Evolutionary conservation across 2,329 filamentous ascomycete genomes (phyloP).

Genomic region (Alternaria sp.): DNA sequence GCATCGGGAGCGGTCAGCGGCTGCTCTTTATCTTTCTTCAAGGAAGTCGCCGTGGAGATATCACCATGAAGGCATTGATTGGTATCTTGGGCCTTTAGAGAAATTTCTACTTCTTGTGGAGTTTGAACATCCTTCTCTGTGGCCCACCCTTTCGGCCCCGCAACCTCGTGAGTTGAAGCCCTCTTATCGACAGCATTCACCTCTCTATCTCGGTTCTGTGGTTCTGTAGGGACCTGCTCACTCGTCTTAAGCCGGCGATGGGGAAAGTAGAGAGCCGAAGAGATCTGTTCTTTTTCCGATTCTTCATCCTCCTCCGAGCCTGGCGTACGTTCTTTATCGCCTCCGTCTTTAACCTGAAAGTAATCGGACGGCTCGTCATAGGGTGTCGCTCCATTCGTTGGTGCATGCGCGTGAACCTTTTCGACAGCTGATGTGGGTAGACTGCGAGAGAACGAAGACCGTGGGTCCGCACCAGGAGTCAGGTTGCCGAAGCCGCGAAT

Average conservation of each 20-base stretch:
- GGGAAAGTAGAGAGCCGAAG: constrained; percentile 82
- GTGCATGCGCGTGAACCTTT: constrained; percentile 33
- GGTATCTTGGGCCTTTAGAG: constrained; percentile 65
- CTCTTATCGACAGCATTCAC: constrained; percentile 32
- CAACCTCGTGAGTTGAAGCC: constrained; percentile 35
- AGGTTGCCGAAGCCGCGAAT: constrained; percentile 62
- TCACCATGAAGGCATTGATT: constrained; percentile 67
- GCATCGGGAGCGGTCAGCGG: constrained; percentile 42
- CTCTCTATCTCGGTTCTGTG: constrained; percentile 34
- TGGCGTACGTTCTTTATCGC: constrained; percentile 32
- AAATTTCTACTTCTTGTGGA: constrained; percentile 66
- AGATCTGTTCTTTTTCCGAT: constrained; percentile 83
- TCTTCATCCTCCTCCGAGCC: constrained; percentile 57
- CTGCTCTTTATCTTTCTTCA: constrained; percentile 48
- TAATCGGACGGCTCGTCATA: constrained; percentile 34
- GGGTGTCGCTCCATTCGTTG: constrained; percentile 21
- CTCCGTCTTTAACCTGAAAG: constrained; percentile 31
- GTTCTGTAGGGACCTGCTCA: constrained; percentile 41
- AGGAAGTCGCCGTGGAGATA: constrained; percentile 51
- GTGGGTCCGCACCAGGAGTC: constrained; percentile 54
- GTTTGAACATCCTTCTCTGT: constrained; percentile 40
- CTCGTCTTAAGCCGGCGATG: constrained; percentile 65
- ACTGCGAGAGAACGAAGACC: constrained; percentile 62
- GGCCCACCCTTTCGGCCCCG: constrained; percentile 35
- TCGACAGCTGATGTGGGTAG: constrained; percentile 45